phyloP scores from a whole-genome alignment of 306 rosid species.

The Prunus kanzakura region DNA sequence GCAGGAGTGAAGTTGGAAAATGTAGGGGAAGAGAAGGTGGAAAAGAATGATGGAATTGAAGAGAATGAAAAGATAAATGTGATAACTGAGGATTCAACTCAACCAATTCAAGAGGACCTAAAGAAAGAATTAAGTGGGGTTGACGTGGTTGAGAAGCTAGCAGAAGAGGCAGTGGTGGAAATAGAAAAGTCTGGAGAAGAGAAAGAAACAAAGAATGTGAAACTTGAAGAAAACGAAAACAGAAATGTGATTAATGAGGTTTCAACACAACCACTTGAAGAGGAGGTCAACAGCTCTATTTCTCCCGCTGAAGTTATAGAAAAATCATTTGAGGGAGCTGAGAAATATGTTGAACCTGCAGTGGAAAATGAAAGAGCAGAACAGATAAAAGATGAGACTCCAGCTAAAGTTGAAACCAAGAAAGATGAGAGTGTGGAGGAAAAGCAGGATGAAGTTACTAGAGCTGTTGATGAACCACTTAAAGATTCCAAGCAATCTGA shows the following conservation, averaged over 20 bases:
- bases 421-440: constrained; percentile 26
- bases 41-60: not conserved
- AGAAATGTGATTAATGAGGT: not conserved
- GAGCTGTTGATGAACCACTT: constrained; percentile 25
- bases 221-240: not conserved
- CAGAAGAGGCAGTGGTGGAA: constrained; percentile 2
- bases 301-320: constrained; percentile 12
- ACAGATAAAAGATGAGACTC: constrained; percentile 18
- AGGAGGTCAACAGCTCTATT: constrained; percentile 5
- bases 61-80: not conserved
- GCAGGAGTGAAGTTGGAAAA: not conserved
- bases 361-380: constrained; percentile 18
- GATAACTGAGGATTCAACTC: constrained; percentile 12
- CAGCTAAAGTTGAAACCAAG: constrained; percentile 26
- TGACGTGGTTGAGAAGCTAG: constrained; percentile 11
- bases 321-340: constrained; percentile 10
- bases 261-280: not conserved
- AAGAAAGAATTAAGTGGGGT: constrained; percentile 3
- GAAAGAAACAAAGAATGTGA: constrained; percentile 6
- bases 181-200: not conserved
- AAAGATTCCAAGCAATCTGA: constrained; percentile 42
- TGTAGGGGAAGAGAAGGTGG: not conserved
- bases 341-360: constrained; percentile 15
- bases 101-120: not conserved
- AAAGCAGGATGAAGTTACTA: constrained; percentile 39